phyloP scores from a whole-genome alignment of 208 protist genomes.

The Acanthamoeba healyi region DNA sequence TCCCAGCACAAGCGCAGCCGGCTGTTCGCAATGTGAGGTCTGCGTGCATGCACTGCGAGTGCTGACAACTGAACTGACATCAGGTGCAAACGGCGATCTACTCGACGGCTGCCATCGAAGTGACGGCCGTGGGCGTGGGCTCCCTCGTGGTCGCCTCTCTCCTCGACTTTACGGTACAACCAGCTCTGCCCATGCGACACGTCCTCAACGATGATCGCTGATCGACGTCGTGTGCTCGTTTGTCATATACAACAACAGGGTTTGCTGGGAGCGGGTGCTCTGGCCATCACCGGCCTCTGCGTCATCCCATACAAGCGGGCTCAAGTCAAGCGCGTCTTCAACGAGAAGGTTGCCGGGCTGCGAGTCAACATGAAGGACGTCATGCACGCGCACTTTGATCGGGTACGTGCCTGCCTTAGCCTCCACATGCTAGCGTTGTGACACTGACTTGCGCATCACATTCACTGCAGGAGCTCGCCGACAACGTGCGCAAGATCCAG shows the following conservation, averaged over 20 bases:
- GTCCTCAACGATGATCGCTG: too few relatives aligned
- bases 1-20: too few relatives aligned
- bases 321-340: slow-evolving; percentile 12
- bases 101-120: slow-evolving; percentile 72
- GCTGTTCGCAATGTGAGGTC: too few relatives aligned
- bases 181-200: too few relatives aligned
- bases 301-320: slow-evolving; percentile 73
- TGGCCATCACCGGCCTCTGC: slow-evolving; percentile 75
- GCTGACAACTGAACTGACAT: background rate
- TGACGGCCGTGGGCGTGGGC: slow-evolving; percentile 75
- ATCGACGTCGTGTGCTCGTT: too few relatives aligned
- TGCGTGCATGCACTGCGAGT: background rate
- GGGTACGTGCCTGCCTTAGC: too few relatives aligned
- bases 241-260: background rate
- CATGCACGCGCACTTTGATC: background rate
- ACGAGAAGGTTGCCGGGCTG: background rate
- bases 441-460: too few relatives aligned
- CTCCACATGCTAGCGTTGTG: too few relatives aligned
- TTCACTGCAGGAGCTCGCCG: slow-evolving; percentile 7
- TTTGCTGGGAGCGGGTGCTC: slow-evolving; percentile 74
- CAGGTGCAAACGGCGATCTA: slow-evolving; percentile 75
- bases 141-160: slow-evolving; percentile 72
- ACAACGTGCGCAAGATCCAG: background rate
- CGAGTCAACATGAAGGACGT: background rate
- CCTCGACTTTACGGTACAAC: slow-evolving; percentile 73